Base-by-base conservation (phyloP, 169 alveolate species). In the Toxoplasma gondii region DNA sequence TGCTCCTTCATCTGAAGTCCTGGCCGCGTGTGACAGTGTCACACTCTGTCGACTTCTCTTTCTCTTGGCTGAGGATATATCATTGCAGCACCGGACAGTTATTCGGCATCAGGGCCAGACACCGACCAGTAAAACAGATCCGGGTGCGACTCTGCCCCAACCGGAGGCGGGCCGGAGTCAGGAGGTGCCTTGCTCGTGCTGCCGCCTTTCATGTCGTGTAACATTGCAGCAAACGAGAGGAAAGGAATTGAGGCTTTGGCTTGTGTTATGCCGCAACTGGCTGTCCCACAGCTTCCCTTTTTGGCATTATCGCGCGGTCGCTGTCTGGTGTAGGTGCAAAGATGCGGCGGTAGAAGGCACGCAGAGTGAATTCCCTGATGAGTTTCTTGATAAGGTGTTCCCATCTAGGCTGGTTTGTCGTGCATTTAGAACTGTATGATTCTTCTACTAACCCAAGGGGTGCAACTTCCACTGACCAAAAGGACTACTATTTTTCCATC, bases 41-140 rank as follows among this genome's bases (percentile, higher is more conserved):
- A 44, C 90, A 31, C 90, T 82, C 27, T 82, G 90, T 31, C 90
- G 90, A 38, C n/a, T 82, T 22, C 90, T 82, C 31, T 43, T 36
- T 82, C 67, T 82, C 10, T 49, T 82, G 41, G 67, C 5, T 39
- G 90, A 82, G 5, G 90, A 82, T 49, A 43, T 82, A 12, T 7
- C 12, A 0, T 29, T 24, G 69, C 90, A 82, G 67, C 90, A 24
- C 31, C 58, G 90, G 38, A 19, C 90, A 24, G 41, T 82, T 82
- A 36, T 49, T 7, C 38, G 67, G 34, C 31, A 12, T 16, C 49
- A 78, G 2, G 7, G 39, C 44, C 2, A 38, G 39, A n/a, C 44
- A n/a, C 2, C 29, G 43, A 10, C 86, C 10, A 31, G 86, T n/a
- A n/a, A 38, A 78, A 78, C 5, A 1, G 86, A 78, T 38, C 12